phyloP scores from a whole-genome alignment of 495 filamentous ascomycete genomes.

The Schizothecium vesticola region DNA sequence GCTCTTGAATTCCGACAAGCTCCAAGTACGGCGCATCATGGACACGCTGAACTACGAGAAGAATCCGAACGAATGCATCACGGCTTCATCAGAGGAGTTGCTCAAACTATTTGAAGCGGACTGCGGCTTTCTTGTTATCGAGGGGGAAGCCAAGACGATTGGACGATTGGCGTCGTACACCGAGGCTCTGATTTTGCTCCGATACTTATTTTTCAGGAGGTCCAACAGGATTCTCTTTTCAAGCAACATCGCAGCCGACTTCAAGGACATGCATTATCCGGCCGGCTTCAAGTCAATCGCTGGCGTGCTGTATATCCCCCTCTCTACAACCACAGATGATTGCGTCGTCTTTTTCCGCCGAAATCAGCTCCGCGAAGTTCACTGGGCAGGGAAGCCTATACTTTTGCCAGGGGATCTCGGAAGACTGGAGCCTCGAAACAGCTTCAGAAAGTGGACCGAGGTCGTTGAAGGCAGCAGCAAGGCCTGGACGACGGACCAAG shows the following conservation, averaged over 20 bases:
- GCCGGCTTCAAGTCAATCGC: constrained; percentile 69
- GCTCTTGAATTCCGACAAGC: constrained; percentile 66
- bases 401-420: constrained; percentile 51
- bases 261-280: constrained; percentile 65
- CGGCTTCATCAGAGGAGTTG: constrained; percentile 76
- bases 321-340: constrained; percentile 62
- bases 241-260: constrained; percentile 63
- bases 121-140: constrained; percentile 70
- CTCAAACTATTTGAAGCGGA: constrained; percentile 76
- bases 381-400: constrained; percentile 80
- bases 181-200: constrained; percentile 69
- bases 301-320: constrained; percentile 67
- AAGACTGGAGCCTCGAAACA: constrained; percentile 62
- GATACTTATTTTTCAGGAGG: constrained; percentile 66
- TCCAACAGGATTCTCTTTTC: constrained; percentile 62
- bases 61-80: constrained; percentile 79
- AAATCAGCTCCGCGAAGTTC: constrained; percentile 64
- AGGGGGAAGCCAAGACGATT: constrained; percentile 72
- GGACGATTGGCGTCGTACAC: constrained; percentile 62
- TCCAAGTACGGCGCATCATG: constrained; percentile 66
- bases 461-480: constrained; percentile 59
- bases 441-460: constrained; percentile 64
- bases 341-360: constrained; percentile 82
- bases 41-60: constrained; percentile 59
- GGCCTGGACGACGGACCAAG: constrained; percentile 57